Evolutionary conservation across 495 filamentous ascomycete species (phyloP), one percentile per base, ranked within the genome.

Genomic region (Copromyces sp.): DNA sequence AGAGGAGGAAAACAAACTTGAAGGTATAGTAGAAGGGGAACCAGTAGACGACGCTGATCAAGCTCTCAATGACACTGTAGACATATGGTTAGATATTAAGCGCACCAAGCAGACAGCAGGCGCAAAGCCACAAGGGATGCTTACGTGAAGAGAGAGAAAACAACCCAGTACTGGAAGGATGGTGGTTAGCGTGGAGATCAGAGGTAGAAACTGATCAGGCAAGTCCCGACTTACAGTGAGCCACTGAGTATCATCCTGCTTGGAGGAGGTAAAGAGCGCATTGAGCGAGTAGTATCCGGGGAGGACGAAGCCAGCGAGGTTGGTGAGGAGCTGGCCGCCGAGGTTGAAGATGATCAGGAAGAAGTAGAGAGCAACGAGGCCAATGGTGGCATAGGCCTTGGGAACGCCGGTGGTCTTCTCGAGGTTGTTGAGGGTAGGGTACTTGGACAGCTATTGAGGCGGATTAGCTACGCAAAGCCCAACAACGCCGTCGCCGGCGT

Each of bases 21-120:
- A 98, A 98, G 84, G 94, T 95, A 85, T 93, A 99, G 90, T 99
- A 99, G 89, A 99, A 99, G 78, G 95, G 95, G 87, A 99, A 95
- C 95, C 95, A 99, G 88, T 99, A 99, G 61, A 96, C 92, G 73
- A 96, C 94, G 82, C 87, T 95, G 80, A 99, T 85, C 71, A 92
- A 89, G 79, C 93, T 96, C 89, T 99, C 95, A 82, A 98, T 76
- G 39, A 98, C 93, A 71, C 87, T 89, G 74, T 9, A 29, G 68
- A 1, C 14, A 32, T 16, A 2, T 2, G 12, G 72, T 78, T 71
- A 76, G 75, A 38, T 35, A 69, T 70, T 65, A 16, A 20, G 35
- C 44, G 20, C 40, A 41, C 20, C n/a, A 71, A 14, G 39, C 17
- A 39, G 39, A 12, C 3, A 61, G 14, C 35, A 61, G 40, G 12